Conservation (phyloP, 495 filamentous ascomycete genomes). For the Letharia columbiana region DNA sequence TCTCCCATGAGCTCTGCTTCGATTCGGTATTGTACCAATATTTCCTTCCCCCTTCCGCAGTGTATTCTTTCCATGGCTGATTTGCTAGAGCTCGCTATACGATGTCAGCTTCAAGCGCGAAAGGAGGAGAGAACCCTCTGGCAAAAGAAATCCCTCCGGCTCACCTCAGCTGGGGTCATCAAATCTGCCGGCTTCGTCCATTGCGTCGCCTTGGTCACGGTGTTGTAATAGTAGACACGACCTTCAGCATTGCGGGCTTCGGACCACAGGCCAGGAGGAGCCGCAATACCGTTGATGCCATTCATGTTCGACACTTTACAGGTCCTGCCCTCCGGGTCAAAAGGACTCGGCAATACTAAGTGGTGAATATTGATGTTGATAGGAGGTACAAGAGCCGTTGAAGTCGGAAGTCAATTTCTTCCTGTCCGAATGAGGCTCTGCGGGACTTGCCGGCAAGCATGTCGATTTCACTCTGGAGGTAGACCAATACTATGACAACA, state of each 20-base stretch:
- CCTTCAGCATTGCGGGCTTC: conserved; percentile 79
- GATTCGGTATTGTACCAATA: conserved; percentile 93
- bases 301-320: conserved; percentile 44
- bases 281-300: conserved; percentile 47
- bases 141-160: conserved; percentile 19
- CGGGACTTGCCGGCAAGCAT: conserved; percentile 8
- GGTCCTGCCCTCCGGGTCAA: not conserved
- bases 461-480: too few species aligned
- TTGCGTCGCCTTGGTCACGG: conserved; percentile 76
- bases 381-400: not conserved
- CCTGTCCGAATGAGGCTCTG: conserved; percentile 4
- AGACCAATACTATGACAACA: not conserved
- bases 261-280: conserved; percentile 59
- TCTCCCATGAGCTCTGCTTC: conserved; percentile 90
- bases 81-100: conserved; percentile 66
- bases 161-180: conserved; percentile 80
- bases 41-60: conserved; percentile 71
- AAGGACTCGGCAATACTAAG: not conserved
- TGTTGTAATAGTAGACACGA: conserved; percentile 88
- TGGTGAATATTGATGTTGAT: not conserved
- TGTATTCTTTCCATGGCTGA: conserved; percentile 91
- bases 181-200: conserved; percentile 89
- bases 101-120: conserved; percentile 4
- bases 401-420: conserved; percentile 3
- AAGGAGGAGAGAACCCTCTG: not conserved